phyloP scores from a whole-genome alignment of 2,329 filamentous ascomycete genomes.

The Ophiostoma sp. region DNA sequence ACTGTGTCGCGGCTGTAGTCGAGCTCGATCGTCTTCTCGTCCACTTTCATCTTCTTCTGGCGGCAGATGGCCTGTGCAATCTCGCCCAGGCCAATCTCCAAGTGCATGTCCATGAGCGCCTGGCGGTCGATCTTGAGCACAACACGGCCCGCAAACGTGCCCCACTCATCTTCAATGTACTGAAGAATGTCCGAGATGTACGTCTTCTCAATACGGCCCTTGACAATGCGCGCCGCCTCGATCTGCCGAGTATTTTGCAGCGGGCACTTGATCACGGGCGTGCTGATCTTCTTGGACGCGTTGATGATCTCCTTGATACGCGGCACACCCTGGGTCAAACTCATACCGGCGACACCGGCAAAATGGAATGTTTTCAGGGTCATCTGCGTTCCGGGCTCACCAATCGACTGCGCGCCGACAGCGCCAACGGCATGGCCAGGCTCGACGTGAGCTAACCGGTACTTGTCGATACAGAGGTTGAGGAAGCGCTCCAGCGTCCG shows the following conservation, averaged over 20 bases:
- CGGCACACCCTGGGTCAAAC: constrained; percentile 96
- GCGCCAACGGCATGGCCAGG: constrained; percentile 94
- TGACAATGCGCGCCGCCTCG: constrained; percentile 80
- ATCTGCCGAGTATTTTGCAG: constrained; percentile 70
- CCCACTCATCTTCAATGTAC: constrained; percentile 85
- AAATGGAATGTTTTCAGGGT: constrained; percentile 99
- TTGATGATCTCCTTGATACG: constrained; percentile 99
- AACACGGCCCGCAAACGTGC: constrained; percentile 67
- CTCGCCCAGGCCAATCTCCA: constrained; percentile 69
- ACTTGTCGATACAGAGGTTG: constrained; percentile 76
- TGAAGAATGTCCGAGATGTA: constrained; percentile 75
- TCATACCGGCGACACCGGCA: constrained; percentile 98
- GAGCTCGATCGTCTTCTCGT: constrained; percentile 52
- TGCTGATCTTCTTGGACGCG: constrained; percentile 87
- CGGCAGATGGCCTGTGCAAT: constrained; percentile 71
- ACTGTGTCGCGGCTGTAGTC: constrained; percentile 59
- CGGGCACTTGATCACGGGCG: constrained; percentile 84
- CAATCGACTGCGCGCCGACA: constrained; percentile 94
- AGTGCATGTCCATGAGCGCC: constrained; percentile 71
- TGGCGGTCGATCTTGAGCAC: constrained; percentile 75
- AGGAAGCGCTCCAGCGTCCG: constrained; percentile 72
- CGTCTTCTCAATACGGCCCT: constrained; percentile 91
- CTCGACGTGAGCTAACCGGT: constrained; percentile 84
- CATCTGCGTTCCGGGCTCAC: constrained; percentile 98
- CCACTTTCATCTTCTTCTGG: constrained; percentile 78